Base-by-base conservation (phyloP, 768 basidiomycete species). In the Naganishia vishniacii region DNA sequence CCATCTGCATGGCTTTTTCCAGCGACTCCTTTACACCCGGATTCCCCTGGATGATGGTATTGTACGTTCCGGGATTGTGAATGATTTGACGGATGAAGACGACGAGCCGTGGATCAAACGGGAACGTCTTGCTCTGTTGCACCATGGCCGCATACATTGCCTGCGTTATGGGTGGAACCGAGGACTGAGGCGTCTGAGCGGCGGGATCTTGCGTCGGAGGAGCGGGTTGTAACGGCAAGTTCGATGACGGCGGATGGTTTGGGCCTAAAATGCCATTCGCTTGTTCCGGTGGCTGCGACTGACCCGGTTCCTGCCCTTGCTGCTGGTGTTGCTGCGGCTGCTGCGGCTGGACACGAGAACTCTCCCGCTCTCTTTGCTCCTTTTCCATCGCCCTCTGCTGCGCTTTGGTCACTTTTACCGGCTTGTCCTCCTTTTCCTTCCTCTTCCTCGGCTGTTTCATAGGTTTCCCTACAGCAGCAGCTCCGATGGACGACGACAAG, bases 91-190 rank as follows among this genome's bases (percentile, higher is more conserved):
- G 61, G 25, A 73, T 40, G 34, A 67, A 65, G 3, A 66, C 41
- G 2, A 75, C 41, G 12, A 75, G 63, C 8, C 73, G 60, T 7
- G 67, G 70, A 62, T 77, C 73, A 60, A 77, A 77, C 0, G 75
- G 75, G 62, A 77, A 77, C 0, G 74, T 74, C 25, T 13, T 20
- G 15, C 20, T 26, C 20, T 48, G 59, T 1, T 48, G 48, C 20
- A 26, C 48, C 25, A 41, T 6, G 3, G 48, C 29, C 23, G 60
- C 11, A 11, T 28, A 37, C 23, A 65, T 70, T 62, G 58, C 15
- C 64, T 29, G 29, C 31, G 61, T 29, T 46, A 44, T n/a, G n/a
- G 11, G 29, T 46, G 42, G 23, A 23, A 25, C 53, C 18, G 20
- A 32, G n/a, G 16, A 25, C 7, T 12, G 31, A n/a, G 26, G 7